These are phyloP conservation scores for Talaromyces atroroseus DNA, from an alignment of 2,329 filamentous ascomycete genomes.

Conservation along the genomic window DNA sequence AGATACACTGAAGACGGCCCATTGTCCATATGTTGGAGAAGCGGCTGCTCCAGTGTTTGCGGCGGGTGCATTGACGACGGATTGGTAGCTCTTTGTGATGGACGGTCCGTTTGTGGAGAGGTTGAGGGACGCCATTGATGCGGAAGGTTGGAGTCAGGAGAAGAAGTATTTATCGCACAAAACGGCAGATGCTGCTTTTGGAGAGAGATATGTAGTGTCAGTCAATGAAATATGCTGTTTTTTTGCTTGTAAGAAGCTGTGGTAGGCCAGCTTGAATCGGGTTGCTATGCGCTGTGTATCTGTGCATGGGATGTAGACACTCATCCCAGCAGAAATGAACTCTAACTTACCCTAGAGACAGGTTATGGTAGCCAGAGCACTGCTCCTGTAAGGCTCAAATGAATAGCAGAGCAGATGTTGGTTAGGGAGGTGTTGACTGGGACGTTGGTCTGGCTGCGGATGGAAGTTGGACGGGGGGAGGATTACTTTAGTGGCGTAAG, in stretches of 20 bases:
- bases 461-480: not conserved
- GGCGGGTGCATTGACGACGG: slow-evolving; percentile 57
- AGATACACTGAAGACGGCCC: slow-evolving; percentile 90
- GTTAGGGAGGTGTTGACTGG: not conserved
- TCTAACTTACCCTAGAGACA: not conserved
- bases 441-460: not conserved
- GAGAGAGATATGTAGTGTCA: not conserved
- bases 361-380: not conserved
- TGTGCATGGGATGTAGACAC: not conserved
- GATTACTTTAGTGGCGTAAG: not conserved
- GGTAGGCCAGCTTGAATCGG: not conserved
- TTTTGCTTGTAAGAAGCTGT: not conserved
- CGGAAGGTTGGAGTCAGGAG: not conserved
- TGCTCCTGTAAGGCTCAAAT: not conserved
- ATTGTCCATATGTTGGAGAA: slow-evolving; percentile 82
- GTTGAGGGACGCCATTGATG: slow-evolving; percentile 69
- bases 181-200: not conserved
- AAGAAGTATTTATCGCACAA: slow-evolving; percentile 5
- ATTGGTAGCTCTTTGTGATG: slow-evolving; percentile 71
- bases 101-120: slow-evolving; percentile 72
- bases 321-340: not conserved
- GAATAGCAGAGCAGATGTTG: not conserved
- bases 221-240: not conserved
- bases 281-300: not conserved
- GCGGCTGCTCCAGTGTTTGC: slow-evolving; percentile 53